phyloP scores from a whole-genome alignment of 2,329 filamentous ascomycete species.

The Daldinia eschscholtzii region DNA sequence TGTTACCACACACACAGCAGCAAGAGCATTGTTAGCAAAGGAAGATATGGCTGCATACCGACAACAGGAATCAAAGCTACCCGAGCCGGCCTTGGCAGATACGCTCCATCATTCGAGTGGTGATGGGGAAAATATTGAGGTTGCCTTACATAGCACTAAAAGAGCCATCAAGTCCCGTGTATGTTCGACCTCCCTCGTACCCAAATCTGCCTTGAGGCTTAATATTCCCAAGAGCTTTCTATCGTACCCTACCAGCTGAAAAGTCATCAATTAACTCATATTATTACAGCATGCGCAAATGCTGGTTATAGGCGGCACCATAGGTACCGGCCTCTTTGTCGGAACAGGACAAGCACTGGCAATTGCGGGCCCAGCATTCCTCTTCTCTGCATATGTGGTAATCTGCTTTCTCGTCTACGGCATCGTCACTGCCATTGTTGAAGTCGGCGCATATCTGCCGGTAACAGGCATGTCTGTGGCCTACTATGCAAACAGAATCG shows the following conservation, averaged over 20 bases:
- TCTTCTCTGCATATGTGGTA: constrained; percentile 61
- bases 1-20: not conserved
- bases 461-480: constrained; percentile 42
- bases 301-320: constrained; percentile 39
- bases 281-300: constrained; percentile 33
- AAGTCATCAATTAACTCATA: not conserved
- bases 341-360: constrained; percentile 53
- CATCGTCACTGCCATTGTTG: constrained; percentile 61
- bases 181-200: not conserved
- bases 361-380: constrained; percentile 54
- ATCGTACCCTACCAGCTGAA: not conserved
- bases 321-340: constrained; percentile 61
- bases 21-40: not conserved
- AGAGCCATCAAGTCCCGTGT: constrained; percentile 39
- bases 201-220: not conserved
- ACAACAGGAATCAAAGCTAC: constrained; percentile 23
- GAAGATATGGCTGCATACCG: constrained; percentile 8
- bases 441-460: constrained; percentile 51
- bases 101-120: not conserved
- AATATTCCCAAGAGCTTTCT: not conserved
- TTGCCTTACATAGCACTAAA: constrained; percentile 28
- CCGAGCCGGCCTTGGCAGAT: constrained; percentile 8
- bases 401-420: constrained; percentile 68
- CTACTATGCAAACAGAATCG: constrained; percentile 50
- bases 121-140: constrained; percentile 16